Base-by-base conservation (phyloP, 148 eudicot species). In the Fagopyrum homotropicum region DNA sequence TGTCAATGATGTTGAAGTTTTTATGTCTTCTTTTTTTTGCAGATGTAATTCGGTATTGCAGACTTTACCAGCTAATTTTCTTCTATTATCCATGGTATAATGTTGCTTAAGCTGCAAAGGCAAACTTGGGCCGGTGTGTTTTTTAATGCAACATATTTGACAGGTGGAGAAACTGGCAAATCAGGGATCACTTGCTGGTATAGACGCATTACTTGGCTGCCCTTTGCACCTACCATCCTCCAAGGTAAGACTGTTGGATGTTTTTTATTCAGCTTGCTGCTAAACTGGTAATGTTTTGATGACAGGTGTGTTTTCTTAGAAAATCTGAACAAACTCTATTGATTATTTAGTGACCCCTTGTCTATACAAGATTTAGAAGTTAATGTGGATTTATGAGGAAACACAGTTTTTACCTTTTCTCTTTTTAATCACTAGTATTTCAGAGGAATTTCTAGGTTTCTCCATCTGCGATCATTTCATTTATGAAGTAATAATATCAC, bases 131-230 rank as follows among this genome's bases (percentile, higher is more conserved):
- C 47, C 4, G 17, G 2, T 40, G 17, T 22, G n/a, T 16, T 30
- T 75, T 16, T 17, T 26, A 45, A 1, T 54, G 19, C 71, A 0
- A 26, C 63, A 16, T 63, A 70, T 73, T 77, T 78, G 12, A 49
- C 80, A 88, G 91, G 78, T 83, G 72, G 91, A 88, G 81, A 86
- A 87, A 66, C 59, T 78, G 75, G 77, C 84, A 40, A 88, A 86
- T 81, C 85, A 81, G 61, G 91, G 91, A 45, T 88, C 88, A 49
- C 89, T 88, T 77, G 84, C 81, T 59, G 91, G 91, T 73, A 84
- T 88, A 74, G 89, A 88, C 84, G 91, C 91, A 52, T 82, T 88
- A 76, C 91, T 88, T 54, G 91, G 91, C 72, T 88, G 91, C 59
- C 91, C 91, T 60, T 49, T 88, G 72, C 82, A 84, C 72, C 86